Conservation (phyloP, 73 alveolate genomes). For the Paramecium sonneborni region DNA sequence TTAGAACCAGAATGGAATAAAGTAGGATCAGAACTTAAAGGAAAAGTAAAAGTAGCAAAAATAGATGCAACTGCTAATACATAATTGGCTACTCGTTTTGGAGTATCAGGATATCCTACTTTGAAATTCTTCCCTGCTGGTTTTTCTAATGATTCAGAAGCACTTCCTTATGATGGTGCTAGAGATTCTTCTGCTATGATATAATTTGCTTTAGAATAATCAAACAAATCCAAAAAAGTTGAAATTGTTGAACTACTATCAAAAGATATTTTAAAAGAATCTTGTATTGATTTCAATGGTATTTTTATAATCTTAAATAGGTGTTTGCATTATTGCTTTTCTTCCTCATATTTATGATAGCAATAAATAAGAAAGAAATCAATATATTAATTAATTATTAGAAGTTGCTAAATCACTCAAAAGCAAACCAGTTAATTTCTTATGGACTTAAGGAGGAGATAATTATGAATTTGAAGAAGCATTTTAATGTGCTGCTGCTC, state of each 20-base stretch:
- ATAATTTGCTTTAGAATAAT: constrained; percentile 70
- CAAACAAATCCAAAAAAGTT: constrained; percentile 52
- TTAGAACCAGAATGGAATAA: constrained; percentile 93
- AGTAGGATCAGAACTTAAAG: constrained; percentile 92
- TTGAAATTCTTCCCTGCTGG: constrained; percentile 87
- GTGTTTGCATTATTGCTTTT: constrained; percentile 88
- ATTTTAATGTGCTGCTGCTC: constrained; percentile 88
- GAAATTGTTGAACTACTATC: constrained; percentile 65
- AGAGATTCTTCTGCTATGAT: constrained; percentile 80
- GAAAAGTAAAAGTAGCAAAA: constrained; percentile 91
- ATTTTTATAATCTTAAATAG: not conserved
- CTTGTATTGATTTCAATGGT: constrained; percentile 67
- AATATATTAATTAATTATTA: constrained; percentile 75
- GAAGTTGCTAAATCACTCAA: constrained; percentile 81
- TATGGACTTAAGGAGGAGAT: constrained; percentile 97
- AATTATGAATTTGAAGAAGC: constrained; percentile 86
- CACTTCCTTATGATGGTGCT: constrained; percentile 57
- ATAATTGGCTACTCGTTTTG: constrained; percentile 81
- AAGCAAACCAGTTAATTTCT: constrained; percentile 87
- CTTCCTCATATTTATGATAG: constrained; percentile 96
- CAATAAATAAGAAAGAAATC: constrained; percentile 83
- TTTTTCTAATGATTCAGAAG: constrained; percentile 56
- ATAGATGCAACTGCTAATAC: constrained; percentile 93
- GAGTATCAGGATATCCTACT: constrained; percentile 90
- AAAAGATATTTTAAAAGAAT: constrained; percentile 63